Evolutionary conservation across 73 alveolate genomes (phyloP).

Genomic region (Paramecium pentaurelia): DNA sequence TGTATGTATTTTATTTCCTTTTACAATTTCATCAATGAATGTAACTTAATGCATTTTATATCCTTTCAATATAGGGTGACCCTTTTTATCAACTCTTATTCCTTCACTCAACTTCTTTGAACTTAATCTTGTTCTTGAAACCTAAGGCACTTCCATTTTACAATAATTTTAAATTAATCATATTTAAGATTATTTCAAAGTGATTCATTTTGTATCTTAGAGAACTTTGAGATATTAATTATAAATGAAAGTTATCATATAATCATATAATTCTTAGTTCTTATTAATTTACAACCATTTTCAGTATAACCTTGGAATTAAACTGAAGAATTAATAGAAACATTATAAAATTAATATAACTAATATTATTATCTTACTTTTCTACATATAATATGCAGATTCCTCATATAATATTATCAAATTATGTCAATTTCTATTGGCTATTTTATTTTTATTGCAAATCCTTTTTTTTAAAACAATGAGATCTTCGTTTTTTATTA

Average conservation of each 20-base stretch:
- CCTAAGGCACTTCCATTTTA: not conserved
- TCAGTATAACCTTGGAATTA: not conserved
- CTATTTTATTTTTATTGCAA: not conserved
- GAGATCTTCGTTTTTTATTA: not conserved
- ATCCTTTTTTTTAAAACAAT: too few species aligned
- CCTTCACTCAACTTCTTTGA: not conserved
- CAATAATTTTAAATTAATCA: not conserved
- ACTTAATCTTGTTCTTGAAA: slow-evolving; percentile 8
- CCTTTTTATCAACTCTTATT: slow-evolving; percentile 13
- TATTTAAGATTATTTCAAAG: not conserved
- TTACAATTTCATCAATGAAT: not conserved
- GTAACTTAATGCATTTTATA: slow-evolving; percentile 43
- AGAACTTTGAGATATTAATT: not conserved
- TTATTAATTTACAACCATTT: not conserved
- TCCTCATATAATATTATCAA: not conserved
- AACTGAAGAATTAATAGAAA: not conserved
- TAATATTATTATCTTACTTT: not conserved
- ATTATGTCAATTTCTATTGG: too few species aligned
- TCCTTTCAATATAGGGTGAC: slow-evolving; percentile 9
- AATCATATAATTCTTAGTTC: not conserved
- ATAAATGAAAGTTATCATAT: not conserved
- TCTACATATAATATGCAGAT: not conserved
- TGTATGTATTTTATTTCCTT: not conserved
- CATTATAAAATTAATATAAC: not conserved
- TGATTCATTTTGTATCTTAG: not conserved